Base-by-base conservation (phyloP, 2,329 filamentous ascomycete species). In the Calonectria multiphialidica region DNA sequence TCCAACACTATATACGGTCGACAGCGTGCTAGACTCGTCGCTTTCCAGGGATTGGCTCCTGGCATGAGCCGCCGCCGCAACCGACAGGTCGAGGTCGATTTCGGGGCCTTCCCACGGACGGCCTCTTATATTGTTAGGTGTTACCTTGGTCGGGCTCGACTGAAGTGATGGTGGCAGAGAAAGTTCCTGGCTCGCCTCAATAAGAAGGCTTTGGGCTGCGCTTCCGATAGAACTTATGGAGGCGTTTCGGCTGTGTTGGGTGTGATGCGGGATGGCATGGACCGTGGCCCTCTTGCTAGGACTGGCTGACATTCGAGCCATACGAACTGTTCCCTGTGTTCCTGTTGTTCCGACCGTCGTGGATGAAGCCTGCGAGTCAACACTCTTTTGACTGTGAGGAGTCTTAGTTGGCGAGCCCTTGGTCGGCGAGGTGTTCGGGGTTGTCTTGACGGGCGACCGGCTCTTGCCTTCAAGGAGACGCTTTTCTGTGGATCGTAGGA, bases 1-100 rank as follows among this genome's bases (percentile, higher is more conserved):
- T 35, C 89, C 88, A 59, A 87, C 87, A 70, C 89, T 90, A 73
- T 90, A 90, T 6, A 91, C 79, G 0, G 89, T 91, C 5, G 89
- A 91, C 6, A 91, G 81, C 2, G 88, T 86, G 45, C 88, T 90
- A 0, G 88, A 90, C 16, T 84, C 81, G 10, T 87, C 83, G 72
- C 87, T 89, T 5, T 84, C 82, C 5, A 79, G 69, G 0, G 86
- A 87, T 5, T 64, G 69, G n/a, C 78, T 80, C 68, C 80, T 73
- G 18, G 76, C 70, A 0, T 75, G 75, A 2, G 47, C 69, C 25
- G 74, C 70, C 15, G 73, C 72, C n/a, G 78, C 63, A 47, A 47
- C 44, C n/a, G 44, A 47, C 55, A 77, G 70, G 50, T 77, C 72
- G 9, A 25, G 21, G 6, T 59, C 65, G 2, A 65, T 74, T 68